Evolutionary conservation across 1,139 yeast species (phyloP).

Genomic region (Blastobotrys buckinghamii): DNA sequence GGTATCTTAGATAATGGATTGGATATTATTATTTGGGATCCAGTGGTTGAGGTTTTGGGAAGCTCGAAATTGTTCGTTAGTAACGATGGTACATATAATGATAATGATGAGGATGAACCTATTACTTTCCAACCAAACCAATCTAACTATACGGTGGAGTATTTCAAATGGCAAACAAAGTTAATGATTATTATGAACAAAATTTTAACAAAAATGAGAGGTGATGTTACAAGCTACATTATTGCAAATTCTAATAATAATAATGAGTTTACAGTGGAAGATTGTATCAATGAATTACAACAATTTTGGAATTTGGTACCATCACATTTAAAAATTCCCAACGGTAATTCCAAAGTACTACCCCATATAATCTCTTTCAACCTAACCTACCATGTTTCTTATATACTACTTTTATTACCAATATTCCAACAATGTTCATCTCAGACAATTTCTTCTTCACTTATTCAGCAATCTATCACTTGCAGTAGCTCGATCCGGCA

Average conservation of each 20-base stretch:
- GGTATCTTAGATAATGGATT: slow-evolving; percentile 1
- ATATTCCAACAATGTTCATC: slow-evolving; percentile 7
- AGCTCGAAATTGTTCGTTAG: neutral
- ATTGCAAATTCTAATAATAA: neutral
- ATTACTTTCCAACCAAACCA: neutral
- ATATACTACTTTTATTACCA: slow-evolving; percentile 4
- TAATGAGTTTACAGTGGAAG: neutral
- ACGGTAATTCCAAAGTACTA: neutral
- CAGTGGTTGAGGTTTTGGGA: neutral
- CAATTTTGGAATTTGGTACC: slow-evolving; percentile 6
- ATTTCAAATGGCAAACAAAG: slow-evolving; percentile 9
- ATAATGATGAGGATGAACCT: neutral
- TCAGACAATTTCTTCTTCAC: neutral
- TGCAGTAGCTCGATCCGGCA: neutral
- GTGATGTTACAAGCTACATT: slow-evolving; percentile 3
- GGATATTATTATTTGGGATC: slow-evolving; percentile 8
- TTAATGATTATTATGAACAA: neutral
- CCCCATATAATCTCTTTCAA: slow-evolving; percentile 9
- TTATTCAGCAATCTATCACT: slow-evolving; percentile 3
- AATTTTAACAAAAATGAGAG: slow-evolving; percentile 1
- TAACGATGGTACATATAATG: neutral
- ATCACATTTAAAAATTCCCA: neutral
- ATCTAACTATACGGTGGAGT: neutral
- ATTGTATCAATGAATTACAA: slow-evolving; percentile 3
- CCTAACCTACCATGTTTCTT: slow-evolving; percentile 6